These are phyloP conservation scores for Eurotiales sp. DNA, from an alignment of 2,329 filamentous ascomycete species.

Conservation along the genomic window DNA sequence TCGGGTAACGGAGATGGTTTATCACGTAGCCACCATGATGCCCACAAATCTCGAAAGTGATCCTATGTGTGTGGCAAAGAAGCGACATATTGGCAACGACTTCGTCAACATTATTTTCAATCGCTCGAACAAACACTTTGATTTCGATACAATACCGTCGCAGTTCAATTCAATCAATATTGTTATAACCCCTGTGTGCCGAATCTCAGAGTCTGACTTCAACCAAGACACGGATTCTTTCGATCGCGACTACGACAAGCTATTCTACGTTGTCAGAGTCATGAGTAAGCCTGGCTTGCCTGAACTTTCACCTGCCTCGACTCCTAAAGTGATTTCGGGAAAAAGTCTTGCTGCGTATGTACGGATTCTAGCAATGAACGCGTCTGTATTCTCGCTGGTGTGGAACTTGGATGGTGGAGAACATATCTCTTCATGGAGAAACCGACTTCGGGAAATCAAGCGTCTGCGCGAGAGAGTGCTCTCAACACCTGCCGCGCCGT, in stretches of 20 bases:
- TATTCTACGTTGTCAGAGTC: constrained; percentile 85
- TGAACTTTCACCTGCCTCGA: constrained; percentile 82
- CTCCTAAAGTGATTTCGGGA: constrained; percentile 83
- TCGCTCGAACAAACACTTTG: constrained; percentile 84
- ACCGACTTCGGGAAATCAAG: constrained; percentile 79
- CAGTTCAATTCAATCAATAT: constrained; percentile 98
- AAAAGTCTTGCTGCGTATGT: constrained; percentile 81
- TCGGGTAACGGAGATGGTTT: constrained; percentile 89
- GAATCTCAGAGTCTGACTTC: constrained; percentile 34
- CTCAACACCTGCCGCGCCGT: constrained; percentile 26
- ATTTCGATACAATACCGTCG: constrained; percentile 86
- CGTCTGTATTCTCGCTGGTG: constrained; percentile 88
- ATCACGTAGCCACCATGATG: constrained; percentile 97
- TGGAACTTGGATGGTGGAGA: constrained; percentile 74
- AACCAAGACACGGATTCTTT: constrained; percentile 21
- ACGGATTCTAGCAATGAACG: constrained; percentile 83
- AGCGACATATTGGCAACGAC: constrained; percentile 93
- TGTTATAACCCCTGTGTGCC: constrained; percentile 76
- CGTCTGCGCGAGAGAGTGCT: constrained; percentile 63
- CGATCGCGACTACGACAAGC: constrained; percentile 30
- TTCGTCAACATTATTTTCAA: constrained; percentile 99
- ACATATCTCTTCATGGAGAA: constrained; percentile 85
- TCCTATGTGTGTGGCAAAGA: constrained; percentile 75
- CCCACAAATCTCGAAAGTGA: constrained; percentile 78
- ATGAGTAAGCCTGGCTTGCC: constrained; percentile 87